These are phyloP conservation scores for Aspergillus floridensis DNA, from an alignment of 2,329 filamentous ascomycete species.

Conservation along the genomic window DNA sequence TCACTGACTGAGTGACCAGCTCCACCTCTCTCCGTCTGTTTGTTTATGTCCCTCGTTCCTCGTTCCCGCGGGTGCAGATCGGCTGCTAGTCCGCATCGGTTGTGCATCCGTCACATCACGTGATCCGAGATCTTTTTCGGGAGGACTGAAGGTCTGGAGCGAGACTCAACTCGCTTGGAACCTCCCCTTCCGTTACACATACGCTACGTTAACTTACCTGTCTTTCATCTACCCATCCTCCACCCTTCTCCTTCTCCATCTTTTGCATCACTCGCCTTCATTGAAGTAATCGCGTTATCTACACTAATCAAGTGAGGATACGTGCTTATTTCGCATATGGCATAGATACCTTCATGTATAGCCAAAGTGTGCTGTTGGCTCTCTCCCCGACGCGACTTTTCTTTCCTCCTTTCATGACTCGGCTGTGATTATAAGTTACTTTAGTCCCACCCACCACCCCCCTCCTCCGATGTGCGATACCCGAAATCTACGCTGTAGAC, in stretches of 20 bases:
- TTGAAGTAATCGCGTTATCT: neutral
- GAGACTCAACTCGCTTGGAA: neutral
- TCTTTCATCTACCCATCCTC: neutral
- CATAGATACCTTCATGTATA: neutral
- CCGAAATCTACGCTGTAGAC: conserved; percentile 8
- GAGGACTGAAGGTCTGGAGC: conserved; percentile 2
- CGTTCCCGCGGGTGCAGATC: conserved; percentile 31
- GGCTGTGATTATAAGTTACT: neutral
- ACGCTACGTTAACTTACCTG: neutral
- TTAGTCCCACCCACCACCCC: conserved; percentile 4
- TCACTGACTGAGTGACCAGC: conserved; percentile 6
- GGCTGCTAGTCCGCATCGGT: conserved; percentile 24
- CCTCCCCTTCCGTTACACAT: neutral
- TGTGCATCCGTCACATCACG: conserved; percentile 21
- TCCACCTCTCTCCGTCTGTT: conserved; percentile 24
- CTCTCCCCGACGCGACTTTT: neutral
- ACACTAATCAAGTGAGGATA: neutral
- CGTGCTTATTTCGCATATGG: neutral
- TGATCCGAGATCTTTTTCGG: conserved; percentile 17
- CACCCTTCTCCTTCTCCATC: neutral
- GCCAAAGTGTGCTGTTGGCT: neutral
- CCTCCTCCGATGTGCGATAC: conserved; percentile 22
- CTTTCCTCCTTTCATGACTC: conserved; percentile 2
- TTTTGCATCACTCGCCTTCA: neutral
- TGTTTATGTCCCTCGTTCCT: conserved; percentile 41